Evolutionary conservation across 2,329 filamentous ascomycete genomes (phyloP), one percentile per base, ranked within the genome.

Genomic region (Neonectria ditissima): DNA sequence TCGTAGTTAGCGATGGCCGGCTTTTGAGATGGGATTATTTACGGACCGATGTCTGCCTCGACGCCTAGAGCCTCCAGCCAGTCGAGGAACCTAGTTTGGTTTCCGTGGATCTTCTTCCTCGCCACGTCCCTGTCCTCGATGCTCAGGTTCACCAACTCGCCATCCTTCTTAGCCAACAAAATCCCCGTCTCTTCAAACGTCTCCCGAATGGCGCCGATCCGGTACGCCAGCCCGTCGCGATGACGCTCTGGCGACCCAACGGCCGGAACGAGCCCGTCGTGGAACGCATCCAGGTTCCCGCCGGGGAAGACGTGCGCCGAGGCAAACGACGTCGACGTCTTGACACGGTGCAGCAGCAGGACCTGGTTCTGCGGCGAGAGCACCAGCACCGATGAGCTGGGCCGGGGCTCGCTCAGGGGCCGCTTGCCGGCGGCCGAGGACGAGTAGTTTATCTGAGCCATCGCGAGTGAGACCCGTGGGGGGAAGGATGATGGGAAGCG

Each of bases 181-280:
- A 97, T 93, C 0, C 96, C 96, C 68, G 92, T 94, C 80, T 98
- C 96, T 77, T 99, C 96, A 75, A 98, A 98, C 0, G 93, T 93
- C 82, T 98, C 96, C 7, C 96, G 85, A 24, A 98, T 88, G 0
- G 94, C 96, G 6, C 91, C 94, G 37, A 92, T 79, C n/a, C 94
- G 85, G 75, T 97, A 97, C 3, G 88, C 86, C 0, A 83, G 80
- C 1, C 89, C 89, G 75, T 97, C 94, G 11, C 82, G 77, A 72
- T 97, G 94, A 13, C 90, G 81, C 10, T 79, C 80, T 0, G 82
- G 78, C 28, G 87, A 82, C 16, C 83, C 83, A 0, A 75, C 70
- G 0, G 66, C 67, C 0, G 85, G 83, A 1, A 87, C 77, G 0
- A 69, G 69, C 3, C 92, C 94, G 71, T 98, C 95, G 73, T 97